These are phyloP conservation scores for Furcasterigmium sp. DNA, from an alignment of 2,329 filamentous ascomycete genomes.

Conservation along the genomic window DNA sequence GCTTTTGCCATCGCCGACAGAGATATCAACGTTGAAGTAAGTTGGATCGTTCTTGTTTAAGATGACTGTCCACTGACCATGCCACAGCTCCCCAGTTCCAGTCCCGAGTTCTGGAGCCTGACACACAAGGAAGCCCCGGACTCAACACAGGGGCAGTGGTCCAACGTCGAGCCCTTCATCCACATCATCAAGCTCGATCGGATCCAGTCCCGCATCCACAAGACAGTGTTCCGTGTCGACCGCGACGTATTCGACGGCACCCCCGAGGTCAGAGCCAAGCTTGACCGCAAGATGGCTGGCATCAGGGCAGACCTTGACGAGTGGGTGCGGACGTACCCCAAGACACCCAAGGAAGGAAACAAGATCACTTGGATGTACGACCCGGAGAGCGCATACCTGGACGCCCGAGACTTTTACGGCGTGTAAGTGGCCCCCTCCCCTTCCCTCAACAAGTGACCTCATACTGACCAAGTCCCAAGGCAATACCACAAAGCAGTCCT, in stretches of 20 bases:
- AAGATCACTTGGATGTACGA: slow-evolving; percentile 21
- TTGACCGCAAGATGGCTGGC: slow-evolving; percentile 13
- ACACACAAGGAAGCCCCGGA: slow-evolving; percentile 7
- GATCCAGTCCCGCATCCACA: slow-evolving; percentile 16
- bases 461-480: not conserved
- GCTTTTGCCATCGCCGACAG: slow-evolving; percentile 27
- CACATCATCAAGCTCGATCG: slow-evolving; percentile 18
- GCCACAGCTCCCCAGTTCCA: slow-evolving; percentile 16
- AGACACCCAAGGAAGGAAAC: slow-evolving; percentile 14
- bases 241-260: slow-evolving; percentile 10
- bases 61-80: not conserved
- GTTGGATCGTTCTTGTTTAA: not conserved
- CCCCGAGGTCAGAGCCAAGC: slow-evolving; percentile 2
- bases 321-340: slow-evolving; percentile 13
- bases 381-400: slow-evolving; percentile 17
- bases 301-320: slow-evolving; percentile 15
- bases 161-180: slow-evolving; percentile 18
- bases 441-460: too few species aligned
- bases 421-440: slow-evolving; percentile 7
- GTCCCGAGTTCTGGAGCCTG: slow-evolving; percentile 15
- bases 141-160: slow-evolving; percentile 6
- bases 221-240: slow-evolving; percentile 15
- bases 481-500: slow-evolving; percentile 20
- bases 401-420: slow-evolving; percentile 18
- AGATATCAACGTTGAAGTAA: slow-evolving; percentile 23